These are phyloP conservation scores for Umbelopsis sp. DNA, from an alignment of 192 early-diverging fungal species.

Conservation along the genomic window DNA sequence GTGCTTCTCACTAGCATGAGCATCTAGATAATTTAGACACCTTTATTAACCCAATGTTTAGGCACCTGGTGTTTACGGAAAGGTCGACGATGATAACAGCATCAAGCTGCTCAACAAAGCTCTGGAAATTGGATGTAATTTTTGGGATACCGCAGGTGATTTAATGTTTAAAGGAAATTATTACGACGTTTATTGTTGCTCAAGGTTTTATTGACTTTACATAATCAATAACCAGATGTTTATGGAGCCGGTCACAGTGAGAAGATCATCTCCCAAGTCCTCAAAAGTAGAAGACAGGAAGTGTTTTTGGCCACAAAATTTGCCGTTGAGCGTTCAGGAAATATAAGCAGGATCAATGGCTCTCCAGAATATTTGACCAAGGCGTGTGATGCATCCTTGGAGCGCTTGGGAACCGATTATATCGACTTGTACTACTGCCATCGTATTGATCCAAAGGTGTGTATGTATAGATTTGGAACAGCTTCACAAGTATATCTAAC, in stretches of 20 bases:
- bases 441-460: slow-evolving; percentile 39
- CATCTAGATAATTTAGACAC: too few species aligned
- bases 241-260: slow-evolving; percentile 63
- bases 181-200: too few species aligned
- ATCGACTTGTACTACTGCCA: slow-evolving; percentile 46
- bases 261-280: slow-evolving; percentile 45
- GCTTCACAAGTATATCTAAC: not conserved
- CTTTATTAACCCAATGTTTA: not conserved
- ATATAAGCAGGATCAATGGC: slow-evolving; percentile 28
- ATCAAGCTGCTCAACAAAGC: slow-evolving; percentile 44
- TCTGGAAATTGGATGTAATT: slow-evolving; percentile 52
- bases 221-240: slow-evolving; percentile 33
- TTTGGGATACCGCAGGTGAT: slow-evolving; percentile 56
- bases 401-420: slow-evolving; percentile 30
- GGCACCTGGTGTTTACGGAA: slow-evolving; percentile 34
- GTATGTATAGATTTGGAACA: not conserved
- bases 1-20: too few species aligned
- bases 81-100: slow-evolving; percentile 34
- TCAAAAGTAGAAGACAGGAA: slow-evolving; percentile 49
- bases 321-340: slow-evolving; percentile 31
- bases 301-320: slow-evolving; percentile 70
- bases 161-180: too few species aligned
- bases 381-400: slow-evolving; percentile 26
- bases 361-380: slow-evolving; percentile 49
- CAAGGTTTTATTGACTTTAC: too few species aligned